A percentile compares a stretch with the other conserved stretches of the same genome.
Conservation (phyloP, 345 rosid genomes). For the Iberis pinnata region DNA sequence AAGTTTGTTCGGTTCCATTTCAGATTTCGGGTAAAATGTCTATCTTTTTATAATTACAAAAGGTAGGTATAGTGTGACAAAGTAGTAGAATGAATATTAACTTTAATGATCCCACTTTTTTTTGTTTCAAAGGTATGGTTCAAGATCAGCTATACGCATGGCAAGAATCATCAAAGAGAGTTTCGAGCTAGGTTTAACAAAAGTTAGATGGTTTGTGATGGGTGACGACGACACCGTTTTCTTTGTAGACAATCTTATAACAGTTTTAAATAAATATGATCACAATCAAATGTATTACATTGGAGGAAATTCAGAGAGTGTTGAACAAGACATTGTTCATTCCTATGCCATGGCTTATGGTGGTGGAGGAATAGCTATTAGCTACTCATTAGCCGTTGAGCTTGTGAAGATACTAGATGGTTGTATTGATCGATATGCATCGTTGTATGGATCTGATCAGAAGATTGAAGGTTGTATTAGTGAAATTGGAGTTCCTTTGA, state of each 20-base stretch:
- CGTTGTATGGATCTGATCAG: conserved; percentile 80
- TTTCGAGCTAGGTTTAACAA: conserved; percentile 55
- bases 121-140: conserved; percentile 40
- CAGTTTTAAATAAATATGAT: conserved; percentile 62
- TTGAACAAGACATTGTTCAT: conserved; percentile 70
- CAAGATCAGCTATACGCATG: conserved; percentile 64
- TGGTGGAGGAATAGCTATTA: conserved; percentile 82
- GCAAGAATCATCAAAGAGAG: conserved; percentile 78
- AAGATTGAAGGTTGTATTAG: conserved; percentile 69
- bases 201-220: conserved; percentile 91
- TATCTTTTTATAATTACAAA: no score
- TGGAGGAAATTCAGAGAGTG: conserved; percentile 78
- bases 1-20: no score
- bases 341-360: conserved; percentile 85
- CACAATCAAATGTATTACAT: conserved; percentile 87
- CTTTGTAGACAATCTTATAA: conserved; percentile 61
- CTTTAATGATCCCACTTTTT: no score
- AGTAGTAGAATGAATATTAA: no score
- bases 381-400: conserved; percentile 63
- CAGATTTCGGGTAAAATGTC: no score
- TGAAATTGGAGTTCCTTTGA: conserved; percentile 72
- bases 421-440: conserved; percentile 64
- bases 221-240: conserved; percentile 94
- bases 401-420: conserved; percentile 71
- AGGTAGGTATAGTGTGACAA: no score